A percentile compares a stretch with the other conserved stretches of the same genome.
Evolutionary conservation across 2,329 filamentous ascomycete genomes (phyloP).

Genomic region (Mariannaea sp.): DNA sequence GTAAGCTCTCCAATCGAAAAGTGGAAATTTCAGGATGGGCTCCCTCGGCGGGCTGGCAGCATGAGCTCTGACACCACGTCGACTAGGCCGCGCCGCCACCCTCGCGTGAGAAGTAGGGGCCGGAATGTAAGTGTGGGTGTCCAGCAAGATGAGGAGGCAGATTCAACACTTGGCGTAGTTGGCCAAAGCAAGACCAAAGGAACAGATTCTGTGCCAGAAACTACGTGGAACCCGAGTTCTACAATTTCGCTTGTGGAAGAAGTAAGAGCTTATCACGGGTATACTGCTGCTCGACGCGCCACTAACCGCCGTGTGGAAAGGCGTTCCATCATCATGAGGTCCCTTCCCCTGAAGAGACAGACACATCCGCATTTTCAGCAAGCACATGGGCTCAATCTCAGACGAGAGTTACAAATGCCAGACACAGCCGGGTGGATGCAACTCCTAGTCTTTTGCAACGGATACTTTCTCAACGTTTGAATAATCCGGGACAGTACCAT

Average conservation of each 20-base stretch:
- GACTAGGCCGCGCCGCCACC: background rate
- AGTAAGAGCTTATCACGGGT: background rate
- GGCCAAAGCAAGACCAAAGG: background rate
- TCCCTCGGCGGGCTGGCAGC: background rate
- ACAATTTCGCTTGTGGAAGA: constrained; percentile 11
- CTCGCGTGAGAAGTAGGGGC: background rate
- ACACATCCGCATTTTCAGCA: constrained; percentile 23
- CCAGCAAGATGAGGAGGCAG: background rate
- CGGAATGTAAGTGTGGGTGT: background rate
- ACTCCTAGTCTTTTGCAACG: background rate
- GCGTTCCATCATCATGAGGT: constrained; percentile 28
- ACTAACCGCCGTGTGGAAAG: constrained; percentile 9
- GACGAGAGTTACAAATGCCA: background rate
- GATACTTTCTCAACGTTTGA: too few relatives aligned
- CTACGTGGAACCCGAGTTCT: constrained; percentile 3
- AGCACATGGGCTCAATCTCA: constrained; percentile 12
- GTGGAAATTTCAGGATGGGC: constrained; percentile 4
- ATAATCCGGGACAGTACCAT: background rate
- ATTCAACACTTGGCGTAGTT: background rate
- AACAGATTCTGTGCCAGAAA: background rate
- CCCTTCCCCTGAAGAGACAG: constrained; percentile 13
- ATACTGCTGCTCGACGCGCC: background rate
- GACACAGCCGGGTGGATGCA: background rate
- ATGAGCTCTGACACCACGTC: too few relatives aligned
- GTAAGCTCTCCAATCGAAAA: background rate